Conservation (phyloP, 225 moss, liverwort and hornwort species). For the Pseudoscleropodium purum region DNA sequence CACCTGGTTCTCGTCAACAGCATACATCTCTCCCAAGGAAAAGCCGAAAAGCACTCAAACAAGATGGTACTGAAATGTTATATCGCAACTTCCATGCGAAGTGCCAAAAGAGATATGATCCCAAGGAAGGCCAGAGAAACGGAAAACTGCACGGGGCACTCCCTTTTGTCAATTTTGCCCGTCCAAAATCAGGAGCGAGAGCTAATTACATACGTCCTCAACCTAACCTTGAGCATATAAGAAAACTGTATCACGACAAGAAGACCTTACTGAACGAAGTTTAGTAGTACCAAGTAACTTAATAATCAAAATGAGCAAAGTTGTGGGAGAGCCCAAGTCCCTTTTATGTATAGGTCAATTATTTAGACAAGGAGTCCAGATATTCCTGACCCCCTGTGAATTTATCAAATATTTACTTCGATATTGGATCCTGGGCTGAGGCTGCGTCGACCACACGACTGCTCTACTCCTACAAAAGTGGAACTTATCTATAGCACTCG, state of each 20-base stretch:
- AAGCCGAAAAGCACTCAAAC: not conserved
- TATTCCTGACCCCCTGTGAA: slow-evolving; percentile 15
- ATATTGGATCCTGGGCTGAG: slow-evolving; percentile 41
- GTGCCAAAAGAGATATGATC: not conserved
- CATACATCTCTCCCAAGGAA: not conserved
- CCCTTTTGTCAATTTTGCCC: not conserved
- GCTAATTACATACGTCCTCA: not conserved
- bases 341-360: slow-evolving; percentile 53
- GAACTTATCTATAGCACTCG: slow-evolving; percentile 7
- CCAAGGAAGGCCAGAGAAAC: not conserved
- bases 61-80: not conserved
- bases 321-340: slow-evolving; percentile 53
- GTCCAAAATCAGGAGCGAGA: not conserved
- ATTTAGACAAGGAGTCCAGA: slow-evolving; percentile 39
- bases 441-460: slow-evolving; percentile 37
- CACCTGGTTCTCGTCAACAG: not conserved
- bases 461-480: slow-evolving; percentile 43
- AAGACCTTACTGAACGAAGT: not conserved
- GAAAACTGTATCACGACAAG: not conserved
- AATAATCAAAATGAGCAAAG: slow-evolving; percentile 24
- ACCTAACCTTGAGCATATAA: not conserved
- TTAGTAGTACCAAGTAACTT: not conserved
- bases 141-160: not conserved
- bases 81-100: not conserved
- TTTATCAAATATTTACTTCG: slow-evolving; percentile 27